These are phyloP conservation scores for Psilocybe cubensis DNA, from an alignment of 768 basidiomycete genomes.

Conservation along the genomic window DNA sequence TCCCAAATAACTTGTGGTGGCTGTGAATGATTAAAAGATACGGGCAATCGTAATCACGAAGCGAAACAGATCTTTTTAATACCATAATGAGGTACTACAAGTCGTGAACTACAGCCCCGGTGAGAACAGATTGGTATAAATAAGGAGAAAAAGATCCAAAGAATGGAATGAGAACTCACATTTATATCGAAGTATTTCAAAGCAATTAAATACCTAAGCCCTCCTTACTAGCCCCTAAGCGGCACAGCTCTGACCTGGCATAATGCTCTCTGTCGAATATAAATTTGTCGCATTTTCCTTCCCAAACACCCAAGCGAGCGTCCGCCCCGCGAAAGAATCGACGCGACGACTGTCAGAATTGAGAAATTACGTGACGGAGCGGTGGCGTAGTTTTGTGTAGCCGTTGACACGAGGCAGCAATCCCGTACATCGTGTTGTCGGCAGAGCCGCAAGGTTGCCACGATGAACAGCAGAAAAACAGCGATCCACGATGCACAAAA, in stretches of 20 bases:
- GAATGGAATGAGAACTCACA: background rate
- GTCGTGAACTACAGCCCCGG: background rate
- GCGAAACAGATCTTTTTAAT: background rate
- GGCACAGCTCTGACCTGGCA: background rate
- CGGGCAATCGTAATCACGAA: background rate
- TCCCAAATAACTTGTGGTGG: background rate
- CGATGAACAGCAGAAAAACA: background rate
- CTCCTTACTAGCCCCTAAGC: background rate
- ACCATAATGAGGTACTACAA: background rate
- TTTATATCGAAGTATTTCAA: background rate
- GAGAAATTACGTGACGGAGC: background rate
- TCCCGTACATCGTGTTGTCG: background rate
- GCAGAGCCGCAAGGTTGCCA: background rate
- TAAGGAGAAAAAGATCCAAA: constrained; percentile 2
- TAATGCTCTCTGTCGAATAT: background rate
- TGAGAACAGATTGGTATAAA: background rate
- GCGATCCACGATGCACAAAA: too few relatives aligned
- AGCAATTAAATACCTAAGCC: background rate
- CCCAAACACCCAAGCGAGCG: too few relatives aligned
- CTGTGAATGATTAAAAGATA: background rate
- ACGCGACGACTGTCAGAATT: background rate
- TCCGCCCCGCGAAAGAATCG: background rate
- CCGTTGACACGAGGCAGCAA: background rate
- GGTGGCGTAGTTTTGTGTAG: background rate
- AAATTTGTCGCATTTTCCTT: background rate